A percentile compares a stretch with the other conserved stretches of the same genome.
Conservation (phyloP, 2,329 filamentous ascomycete species). For the Daldinia sp. region DNA sequence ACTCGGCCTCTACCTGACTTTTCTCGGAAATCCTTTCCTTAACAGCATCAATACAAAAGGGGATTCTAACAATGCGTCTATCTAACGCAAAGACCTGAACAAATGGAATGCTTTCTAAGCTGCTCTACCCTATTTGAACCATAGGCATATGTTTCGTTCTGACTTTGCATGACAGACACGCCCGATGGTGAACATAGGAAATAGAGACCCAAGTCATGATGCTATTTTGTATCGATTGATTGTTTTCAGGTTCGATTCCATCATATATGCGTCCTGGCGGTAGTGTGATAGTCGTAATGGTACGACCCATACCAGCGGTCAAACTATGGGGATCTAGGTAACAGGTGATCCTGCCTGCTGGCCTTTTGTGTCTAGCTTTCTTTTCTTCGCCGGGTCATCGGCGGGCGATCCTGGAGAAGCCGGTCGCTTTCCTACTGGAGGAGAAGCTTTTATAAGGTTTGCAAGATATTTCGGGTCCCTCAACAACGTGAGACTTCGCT, state of each 20-base stretch:
- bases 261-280: not conserved
- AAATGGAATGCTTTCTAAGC: slow-evolving; percentile 1
- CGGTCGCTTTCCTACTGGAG: slow-evolving; percentile 27
- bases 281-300: not conserved
- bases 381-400: slow-evolving; percentile 34
- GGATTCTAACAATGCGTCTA: slow-evolving; percentile 25
- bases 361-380: slow-evolving; percentile 27
- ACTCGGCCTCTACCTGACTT: slow-evolving; percentile 5
- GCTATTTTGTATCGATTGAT: not conserved
- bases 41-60: slow-evolving; percentile 13
- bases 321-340: not conserved
- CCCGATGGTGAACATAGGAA: not conserved
- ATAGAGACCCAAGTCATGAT: not conserved
- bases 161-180: not conserved
- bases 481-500: not conserved
- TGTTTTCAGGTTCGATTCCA: not conserved
- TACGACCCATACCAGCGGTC: not conserved
- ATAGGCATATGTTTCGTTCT: not conserved
- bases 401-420: slow-evolving; percentile 20
- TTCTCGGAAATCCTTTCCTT: slow-evolving; percentile 4
- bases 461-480: slow-evolving; percentile 5
- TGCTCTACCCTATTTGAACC: not conserved
- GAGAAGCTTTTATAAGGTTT: slow-evolving; percentile 7
- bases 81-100: slow-evolving; percentile 11
- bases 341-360: slow-evolving; percentile 5